phyloP scores from a whole-genome alignment of 352 stramenopile genomes.

The Nothophytophthora sp. region DNA sequence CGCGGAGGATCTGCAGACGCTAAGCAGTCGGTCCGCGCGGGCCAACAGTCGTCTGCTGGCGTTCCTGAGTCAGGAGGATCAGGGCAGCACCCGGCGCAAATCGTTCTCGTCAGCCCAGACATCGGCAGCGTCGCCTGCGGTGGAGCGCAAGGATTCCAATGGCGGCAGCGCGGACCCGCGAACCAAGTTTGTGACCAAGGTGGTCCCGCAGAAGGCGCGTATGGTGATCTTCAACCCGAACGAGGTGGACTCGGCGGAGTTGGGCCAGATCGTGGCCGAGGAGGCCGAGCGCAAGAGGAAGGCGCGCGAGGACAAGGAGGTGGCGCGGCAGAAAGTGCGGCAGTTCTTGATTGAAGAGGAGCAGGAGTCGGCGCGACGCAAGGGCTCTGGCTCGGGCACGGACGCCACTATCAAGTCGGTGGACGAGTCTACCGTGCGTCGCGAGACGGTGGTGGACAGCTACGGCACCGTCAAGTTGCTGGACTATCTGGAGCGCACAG shows the following conservation, averaged over 20 bases:
- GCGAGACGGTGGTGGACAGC: conserved; percentile 29
- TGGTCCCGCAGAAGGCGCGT: conserved; percentile 32
- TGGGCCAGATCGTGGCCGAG: conserved; percentile 39
- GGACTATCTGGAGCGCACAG: conserved; percentile 32
- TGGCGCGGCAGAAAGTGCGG: conserved; percentile 41
- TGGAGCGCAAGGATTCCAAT: background rate
- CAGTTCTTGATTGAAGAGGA: conserved; percentile 43
- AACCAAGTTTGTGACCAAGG: conserved; percentile 45
- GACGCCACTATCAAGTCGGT: conserved; percentile 34
- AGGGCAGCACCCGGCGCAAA: conserved; percentile 33
- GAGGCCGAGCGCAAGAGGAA: conserved; percentile 44
- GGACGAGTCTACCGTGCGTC: conserved; percentile 29
- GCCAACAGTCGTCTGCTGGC: conserved; percentile 60
- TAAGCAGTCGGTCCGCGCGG: conserved; percentile 20
- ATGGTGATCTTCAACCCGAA: conserved; percentile 47
- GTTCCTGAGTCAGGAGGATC: conserved; percentile 57
- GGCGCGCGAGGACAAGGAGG: conserved; percentile 42
- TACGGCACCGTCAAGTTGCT: conserved; percentile 40
- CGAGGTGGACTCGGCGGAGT: conserved; percentile 35
- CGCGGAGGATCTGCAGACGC: conserved; percentile 15
- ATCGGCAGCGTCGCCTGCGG: conserved; percentile 6
- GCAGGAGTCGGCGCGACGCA: conserved; percentile 4
- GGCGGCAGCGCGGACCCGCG: too few species aligned
- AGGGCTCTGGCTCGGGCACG: background rate
- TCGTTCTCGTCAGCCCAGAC: conserved; percentile 34